Evolutionary conservation across 768 basidiomycete genomes (phyloP), one percentile per base, ranked within the genome.

Genomic region (Nevesoporus exiguus): DNA sequence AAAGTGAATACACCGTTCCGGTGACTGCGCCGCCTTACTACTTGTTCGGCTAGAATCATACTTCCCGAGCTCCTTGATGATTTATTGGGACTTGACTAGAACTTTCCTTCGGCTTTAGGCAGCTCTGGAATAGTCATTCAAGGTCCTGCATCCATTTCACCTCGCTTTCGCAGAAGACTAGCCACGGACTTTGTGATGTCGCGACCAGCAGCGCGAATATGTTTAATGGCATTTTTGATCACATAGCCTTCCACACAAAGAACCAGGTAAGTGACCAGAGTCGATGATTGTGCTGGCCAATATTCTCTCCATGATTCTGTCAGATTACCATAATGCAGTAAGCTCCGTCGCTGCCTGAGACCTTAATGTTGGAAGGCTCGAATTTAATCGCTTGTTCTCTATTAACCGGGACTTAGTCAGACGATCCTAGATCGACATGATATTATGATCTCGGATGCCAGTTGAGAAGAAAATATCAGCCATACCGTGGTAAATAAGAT

Each of bases 281-380:
- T 98, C 96, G 67, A 98, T 93, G 66, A 98, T 97, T 0, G 96
- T 97, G 47, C 97, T 96, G 0, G 94, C 97, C 52, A 96, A 81
- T 1, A 91, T 94, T 58, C 94, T 86, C 72, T 96, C 93, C 22
- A 83, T 83, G 59, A 90, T 90, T 56, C 87, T 84, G 71, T 87
- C 89, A 55, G 91, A 94, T 1, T 93, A 83, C 97, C 97, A 98
- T 1, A 93, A 95, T 0, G 96, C 96, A 6, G 97, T 97, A 58
- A 98, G 89, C 0, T 96, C 97, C 11, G 98, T 86, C 6, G 98
- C 97, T 31, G 97, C 97, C 71, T 98, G 97, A 0, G 21, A 95
- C 96, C 68, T 94, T 90, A 76, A 98, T 95, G 74, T 98, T 98
- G 85, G 98, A 99, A n/a, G n/a, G n/a, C n/a, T n/a, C n/a, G n/a